phyloP scores from a whole-genome alignment of 768 basidiomycete species.

The Rhodotorula taiwanensis region DNA sequence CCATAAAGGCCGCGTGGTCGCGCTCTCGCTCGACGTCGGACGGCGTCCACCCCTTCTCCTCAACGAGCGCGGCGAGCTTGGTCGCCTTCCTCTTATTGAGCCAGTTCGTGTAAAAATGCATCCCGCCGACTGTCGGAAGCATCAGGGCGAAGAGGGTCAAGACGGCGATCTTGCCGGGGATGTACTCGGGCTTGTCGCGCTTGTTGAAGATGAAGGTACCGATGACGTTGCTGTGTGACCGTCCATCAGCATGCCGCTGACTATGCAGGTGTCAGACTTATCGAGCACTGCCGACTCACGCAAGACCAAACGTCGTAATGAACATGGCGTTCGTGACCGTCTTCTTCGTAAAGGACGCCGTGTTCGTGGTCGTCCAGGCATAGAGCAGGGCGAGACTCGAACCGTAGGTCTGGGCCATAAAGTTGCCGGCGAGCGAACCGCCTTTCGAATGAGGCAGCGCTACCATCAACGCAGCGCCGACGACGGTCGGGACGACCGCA shows the following conservation, averaged over 20 bases:
- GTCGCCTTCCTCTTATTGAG: conserved; percentile 49
- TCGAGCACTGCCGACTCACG: too few relatives aligned
- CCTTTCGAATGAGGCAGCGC: conserved; percentile 53
- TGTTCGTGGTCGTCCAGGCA: conserved; percentile 61
- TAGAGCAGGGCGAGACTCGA: conserved; percentile 58
- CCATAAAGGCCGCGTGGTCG: conserved; percentile 51
- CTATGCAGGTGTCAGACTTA: too few relatives aligned
- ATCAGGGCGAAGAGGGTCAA: conserved; percentile 57
- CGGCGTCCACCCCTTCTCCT: conserved; percentile 55
- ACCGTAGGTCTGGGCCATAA: conserved; percentile 51
- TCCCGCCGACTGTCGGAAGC: conserved; percentile 50
- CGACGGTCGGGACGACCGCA: conserved; percentile 47
- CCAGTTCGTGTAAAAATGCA: conserved; percentile 55
- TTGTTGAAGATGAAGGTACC: conserved; percentile 61
- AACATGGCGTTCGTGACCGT: conserved; percentile 18
- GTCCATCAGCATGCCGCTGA: too few relatives aligned
- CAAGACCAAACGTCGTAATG: conserved; percentile 41
- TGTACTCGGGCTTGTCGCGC: conserved; percentile 57
- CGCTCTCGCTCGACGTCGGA: conserved; percentile 56
- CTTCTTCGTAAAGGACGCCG: conserved; percentile 62
- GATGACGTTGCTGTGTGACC: conserved; percentile 59
- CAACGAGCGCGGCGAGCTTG: conserved; percentile 49
- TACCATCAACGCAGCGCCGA: conserved; percentile 55
- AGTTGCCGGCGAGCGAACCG: conserved; percentile 53
- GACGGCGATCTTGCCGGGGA: conserved; percentile 60